Evolutionary conservation across 768 basidiomycete genomes (phyloP), one percentile per base, ranked within the genome.

Genomic region (Coprinellus aureogranulatus): DNA sequence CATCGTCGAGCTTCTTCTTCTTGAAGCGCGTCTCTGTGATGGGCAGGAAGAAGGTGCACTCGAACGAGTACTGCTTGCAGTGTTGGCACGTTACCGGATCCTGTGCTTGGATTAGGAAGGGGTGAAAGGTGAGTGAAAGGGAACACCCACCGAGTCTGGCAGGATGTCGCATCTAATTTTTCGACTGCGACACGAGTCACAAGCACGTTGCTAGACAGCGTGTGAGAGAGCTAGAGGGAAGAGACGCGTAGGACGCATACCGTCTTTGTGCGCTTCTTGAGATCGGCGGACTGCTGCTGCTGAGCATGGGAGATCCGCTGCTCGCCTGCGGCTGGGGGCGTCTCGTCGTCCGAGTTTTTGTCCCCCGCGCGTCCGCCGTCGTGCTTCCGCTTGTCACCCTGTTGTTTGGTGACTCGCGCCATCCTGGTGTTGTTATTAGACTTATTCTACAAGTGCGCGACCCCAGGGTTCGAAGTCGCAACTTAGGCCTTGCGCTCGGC

Each of bases 21-120:
- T 98, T 98, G 82, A 98, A 99, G 20, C 97, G 88, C 0, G 97
- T 99, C 72, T 98, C 97, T 10, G 96, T 93, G 64, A 99, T 99
- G 40, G 97, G 97, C 12, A 98, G 85, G 79, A 97, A 96, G 75
- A 95, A 97, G 4, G 95, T 97, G 70, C 96, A 97, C 62, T 96
- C 93, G 63, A 94, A 92, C 44, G 84, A 82, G 65, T 94, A 93
- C 68, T 94, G 92, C 67, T 92, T 91, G 81, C 96, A 98, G 70
- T 98, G 95, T 64, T 94, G 90, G 68, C 94, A 98, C 49, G 90
- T 67, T 18, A 90, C 86, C 0, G 90, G 89, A 2, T 92, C 89
- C 64, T 78, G n/a, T n/a, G 50, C 11, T 42, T 39, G 48, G 54
- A 58, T 51, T 48, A 46, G 51, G 57, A n/a, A 55, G 39, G 27